Percentiles rank a stretch among this genome's conserved stretches.
These are phyloP conservation scores for Talaromyces atroroseus DNA, from an alignment of 2,329 filamentous ascomycete genomes.

Conservation along the genomic window DNA sequence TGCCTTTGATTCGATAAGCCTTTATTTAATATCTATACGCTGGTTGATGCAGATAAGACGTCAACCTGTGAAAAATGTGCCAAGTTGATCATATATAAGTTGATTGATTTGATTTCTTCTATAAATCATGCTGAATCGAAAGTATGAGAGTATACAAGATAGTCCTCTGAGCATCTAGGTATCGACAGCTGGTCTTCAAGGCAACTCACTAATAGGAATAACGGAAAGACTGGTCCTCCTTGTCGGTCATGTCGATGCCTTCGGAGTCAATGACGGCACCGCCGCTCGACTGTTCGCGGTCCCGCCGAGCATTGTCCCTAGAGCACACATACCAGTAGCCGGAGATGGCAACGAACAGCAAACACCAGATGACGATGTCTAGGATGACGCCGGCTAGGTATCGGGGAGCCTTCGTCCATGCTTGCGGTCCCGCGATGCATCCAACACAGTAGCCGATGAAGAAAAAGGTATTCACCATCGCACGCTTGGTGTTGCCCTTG, in stretches of 20 bases:
- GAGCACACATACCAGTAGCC: slow-evolving; percentile 33
- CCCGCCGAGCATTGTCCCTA: slow-evolving; percentile 28
- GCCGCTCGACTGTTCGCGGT: neutral
- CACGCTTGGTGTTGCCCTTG: slow-evolving; percentile 49
- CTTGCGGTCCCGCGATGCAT: slow-evolving; percentile 45
- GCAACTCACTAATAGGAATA: slow-evolving; percentile 5
- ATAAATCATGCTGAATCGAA: neutral
- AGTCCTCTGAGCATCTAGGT: neutral
- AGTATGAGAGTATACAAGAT: neutral
- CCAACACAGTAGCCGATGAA: slow-evolving; percentile 48
- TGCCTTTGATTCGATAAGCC: neutral
- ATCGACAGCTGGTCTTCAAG: neutral
- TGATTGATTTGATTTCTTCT: too few relatives aligned
- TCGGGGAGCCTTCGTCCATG: slow-evolving; percentile 43
- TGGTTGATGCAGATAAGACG: too few relatives aligned
- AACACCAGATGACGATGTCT: slow-evolving; percentile 40
- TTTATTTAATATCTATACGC: too few relatives aligned
- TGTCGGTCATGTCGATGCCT: slow-evolving; percentile 11
- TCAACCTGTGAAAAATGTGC: too few relatives aligned
- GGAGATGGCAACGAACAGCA: slow-evolving; percentile 31
- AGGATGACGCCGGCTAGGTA: slow-evolving; percentile 46
- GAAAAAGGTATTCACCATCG: slow-evolving; percentile 45
- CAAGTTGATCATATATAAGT: too few relatives aligned
- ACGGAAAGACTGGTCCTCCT: slow-evolving; percentile 9
- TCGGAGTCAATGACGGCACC: neutral